Percentiles rank a stretch among this genome's conserved stretches.
Conservation (phyloP, 208 protist species). For the Acanthamoeba pearcei region DNA sequence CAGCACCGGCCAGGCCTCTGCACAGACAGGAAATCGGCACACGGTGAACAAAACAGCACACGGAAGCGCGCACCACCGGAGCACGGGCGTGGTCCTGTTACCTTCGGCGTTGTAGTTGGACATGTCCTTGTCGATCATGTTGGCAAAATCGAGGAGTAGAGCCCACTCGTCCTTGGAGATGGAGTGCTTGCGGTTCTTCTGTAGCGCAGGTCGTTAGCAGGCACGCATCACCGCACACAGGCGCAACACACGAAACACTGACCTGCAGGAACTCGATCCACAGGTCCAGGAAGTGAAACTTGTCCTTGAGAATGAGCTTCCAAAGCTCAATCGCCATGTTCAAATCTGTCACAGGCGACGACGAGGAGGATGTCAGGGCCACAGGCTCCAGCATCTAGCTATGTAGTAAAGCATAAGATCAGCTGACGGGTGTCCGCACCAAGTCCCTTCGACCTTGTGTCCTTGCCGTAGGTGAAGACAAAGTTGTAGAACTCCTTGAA, state of each 20-base stretch:
- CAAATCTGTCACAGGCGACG: neutral
- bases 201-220: neutral
- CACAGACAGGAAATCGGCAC: neutral
- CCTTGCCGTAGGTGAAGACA: constrained; percentile 55
- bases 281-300: constrained; percentile 54
- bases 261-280: constrained; percentile 76
- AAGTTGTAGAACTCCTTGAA: constrained; percentile 78
- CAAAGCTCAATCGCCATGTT: constrained; percentile 74
- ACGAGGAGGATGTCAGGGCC: too few relatives aligned
- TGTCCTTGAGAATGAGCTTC: constrained; percentile 72
- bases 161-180: constrained; percentile 80
- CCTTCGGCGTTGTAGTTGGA: constrained; percentile 76
- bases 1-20: constrained; percentile 78
- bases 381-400: too few relatives aligned
- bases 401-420: too few relatives aligned
- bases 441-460: constrained; percentile 54
- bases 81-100: neutral
- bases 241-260: neutral
- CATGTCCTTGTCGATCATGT: constrained; percentile 74
- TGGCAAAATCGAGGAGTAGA: constrained; percentile 75
- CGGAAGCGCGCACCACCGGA: too few relatives aligned
- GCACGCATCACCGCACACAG: too few relatives aligned
- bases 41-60: too few relatives aligned
- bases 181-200: constrained; percentile 72
- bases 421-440: neutral